These are phyloP conservation scores for Teratosphaeria gauchensis DNA, from an alignment of 2,329 filamentous ascomycete species.

Conservation along the genomic window DNA sequence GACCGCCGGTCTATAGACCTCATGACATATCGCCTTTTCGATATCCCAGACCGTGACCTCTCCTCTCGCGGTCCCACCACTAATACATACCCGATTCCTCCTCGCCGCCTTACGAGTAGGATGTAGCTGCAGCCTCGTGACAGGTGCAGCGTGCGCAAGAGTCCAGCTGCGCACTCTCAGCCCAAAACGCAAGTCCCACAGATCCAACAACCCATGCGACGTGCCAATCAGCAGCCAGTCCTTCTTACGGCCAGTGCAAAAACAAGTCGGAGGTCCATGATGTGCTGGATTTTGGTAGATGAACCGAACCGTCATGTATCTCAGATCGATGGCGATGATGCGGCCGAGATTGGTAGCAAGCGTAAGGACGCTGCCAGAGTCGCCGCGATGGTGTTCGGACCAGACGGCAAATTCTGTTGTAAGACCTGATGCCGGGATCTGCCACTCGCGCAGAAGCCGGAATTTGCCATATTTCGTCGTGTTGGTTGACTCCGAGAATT, in stretches of 20 bases:
- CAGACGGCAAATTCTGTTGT: conserved; percentile 70
- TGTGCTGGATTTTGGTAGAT: conserved; percentile 78
- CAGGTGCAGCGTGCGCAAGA: conserved; percentile 66
- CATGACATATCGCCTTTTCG: conserved; percentile 77
- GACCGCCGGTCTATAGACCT: conserved; percentile 67
- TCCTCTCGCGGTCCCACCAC: conserved; percentile 74
- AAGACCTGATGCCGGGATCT: conserved; percentile 44
- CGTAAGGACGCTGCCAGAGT: conserved; percentile 71
- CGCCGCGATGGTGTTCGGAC: conserved; percentile 83
- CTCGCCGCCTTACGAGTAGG: conserved; percentile 47
- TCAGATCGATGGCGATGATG: conserved; percentile 73
- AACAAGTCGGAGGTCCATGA: conserved; percentile 84
- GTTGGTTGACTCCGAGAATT: conserved; percentile 48
- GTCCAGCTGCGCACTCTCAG: conserved; percentile 83
- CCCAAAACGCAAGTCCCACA: conserved; percentile 96
- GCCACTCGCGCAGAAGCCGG: conserved; percentile 66
- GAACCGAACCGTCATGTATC: conserved; percentile 75
- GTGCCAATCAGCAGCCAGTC: conserved; percentile 91
- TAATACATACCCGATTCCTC: conserved; percentile 77
- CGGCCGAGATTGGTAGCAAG: conserved; percentile 80
- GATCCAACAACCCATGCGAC: conserved; percentile 79
- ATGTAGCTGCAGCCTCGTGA: conserved; percentile 71
- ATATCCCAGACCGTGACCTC: conserved; percentile 95
- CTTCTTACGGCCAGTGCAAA: conserved; percentile 74
- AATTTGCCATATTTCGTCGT: conserved; percentile 54